Evolutionary conservation across 1,284 basidiomycete species (phyloP), one percentile per base, ranked within the genome.

Genomic region (Fistulina hepatica): DNA sequence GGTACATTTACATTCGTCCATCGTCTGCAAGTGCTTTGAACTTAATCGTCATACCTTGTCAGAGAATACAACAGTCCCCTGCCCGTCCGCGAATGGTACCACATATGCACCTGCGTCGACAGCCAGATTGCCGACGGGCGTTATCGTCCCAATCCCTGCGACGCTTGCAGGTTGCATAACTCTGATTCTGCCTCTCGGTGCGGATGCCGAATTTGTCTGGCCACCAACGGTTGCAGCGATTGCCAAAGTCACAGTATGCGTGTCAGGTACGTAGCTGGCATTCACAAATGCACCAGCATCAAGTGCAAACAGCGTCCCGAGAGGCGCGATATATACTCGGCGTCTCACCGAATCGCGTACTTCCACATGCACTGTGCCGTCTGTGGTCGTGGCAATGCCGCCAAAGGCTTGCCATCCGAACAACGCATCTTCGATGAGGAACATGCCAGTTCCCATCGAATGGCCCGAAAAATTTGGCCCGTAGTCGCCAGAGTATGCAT

Each of bases 321-420:
- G 54, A 0, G 70, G 63, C 4, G 71, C 71, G 36, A 75, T 54
- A 50, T 69, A 74, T 5, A 76, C 61, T 20, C 69, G 58, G 34
- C 70, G 60, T 16, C 71, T 59, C 28, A 69, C 54, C 16, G 71
- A 59, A 52, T 76, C 73, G 38, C 57, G 59, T 12, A 67, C 51
- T 41, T 65, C 54, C 7, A 74, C 68, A 34, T 58, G 46, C 10
- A 73, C 59, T 1, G 59, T 59, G 1, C 64, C 58, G 17, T 58
- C 57, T 10, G 58, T 61, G 11, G 62, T 55, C 15, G 60, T 48
- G 17, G 74, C 57, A 30, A 60, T 65, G 7, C 73, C 72, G 27
- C 72, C 72, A 45, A 74, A 73, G 4, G 70, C 71, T 52, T 75
- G 71, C 71, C 72, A 75, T n/a, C 72, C 73, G 46, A 74, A 75